Percentiles rank a stretch among this genome's conserved stretches.
Evolutionary conservation across 2,329 filamentous ascomycete species (phyloP).

Genomic region (Metarhizium sp.): DNA sequence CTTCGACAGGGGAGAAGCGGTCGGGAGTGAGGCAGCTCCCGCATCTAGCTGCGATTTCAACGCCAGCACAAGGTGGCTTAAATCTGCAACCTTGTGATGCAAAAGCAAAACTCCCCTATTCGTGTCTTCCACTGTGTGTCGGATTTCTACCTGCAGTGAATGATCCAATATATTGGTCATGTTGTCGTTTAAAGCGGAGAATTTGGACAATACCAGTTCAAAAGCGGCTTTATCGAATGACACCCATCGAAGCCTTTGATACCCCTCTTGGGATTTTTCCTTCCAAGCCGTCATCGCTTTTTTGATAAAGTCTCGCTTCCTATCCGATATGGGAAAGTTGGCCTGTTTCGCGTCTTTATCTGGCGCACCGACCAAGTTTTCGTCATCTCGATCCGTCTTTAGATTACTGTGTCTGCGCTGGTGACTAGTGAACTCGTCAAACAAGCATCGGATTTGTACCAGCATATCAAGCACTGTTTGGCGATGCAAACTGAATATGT

Average conservation of each 20-base stretch:
- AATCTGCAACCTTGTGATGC: conserved; percentile 35
- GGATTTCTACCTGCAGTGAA: conserved; percentile 36
- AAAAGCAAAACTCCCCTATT: conserved; percentile 37
- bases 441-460: conserved; percentile 36
- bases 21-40: conserved; percentile 7
- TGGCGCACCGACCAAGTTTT: conserved; percentile 24
- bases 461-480: conserved; percentile 39
- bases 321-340: conserved; percentile 33
- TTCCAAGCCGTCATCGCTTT: conserved; percentile 31
- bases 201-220: conserved; percentile 32
- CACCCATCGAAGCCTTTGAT: conserved; percentile 31
- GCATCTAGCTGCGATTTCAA: conserved; percentile 33
- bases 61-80: conserved; percentile 35
- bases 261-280: conserved; percentile 24
- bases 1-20: conserved; percentile 20
- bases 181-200: conserved; percentile 35
- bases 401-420: conserved; percentile 30
- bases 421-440: conserved; percentile 34
- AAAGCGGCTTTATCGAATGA: conserved; percentile 37
- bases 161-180: conserved; percentile 39
- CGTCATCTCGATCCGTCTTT: conserved; percentile 22
- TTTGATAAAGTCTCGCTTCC: conserved; percentile 32
- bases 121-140: conserved; percentile 37
- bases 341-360: conserved; percentile 35
- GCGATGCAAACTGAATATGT: conserved; percentile 37